These are phyloP conservation scores for Rhododendron henanense DNA, from an alignment of 148 eudicot genomes.

Conservation along the genomic window DNA sequence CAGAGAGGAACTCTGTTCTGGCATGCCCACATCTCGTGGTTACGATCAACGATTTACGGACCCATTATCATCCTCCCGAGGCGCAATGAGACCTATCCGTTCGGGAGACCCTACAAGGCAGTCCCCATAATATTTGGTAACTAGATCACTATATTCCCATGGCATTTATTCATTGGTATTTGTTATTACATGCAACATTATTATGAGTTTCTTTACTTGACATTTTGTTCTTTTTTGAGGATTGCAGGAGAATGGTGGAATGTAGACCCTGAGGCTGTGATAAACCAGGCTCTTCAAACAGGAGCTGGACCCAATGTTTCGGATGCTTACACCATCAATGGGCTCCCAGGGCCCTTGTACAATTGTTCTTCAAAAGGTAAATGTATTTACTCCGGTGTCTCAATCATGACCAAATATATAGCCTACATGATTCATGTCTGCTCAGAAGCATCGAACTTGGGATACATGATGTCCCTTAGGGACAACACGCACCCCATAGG, in stretches of 20 bases:
- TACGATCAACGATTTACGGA: conserved; percentile 8
- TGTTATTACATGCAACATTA: too few relatives aligned
- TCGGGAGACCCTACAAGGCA: conserved; percentile 5
- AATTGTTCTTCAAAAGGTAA: conserved; percentile 15
- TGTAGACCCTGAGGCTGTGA: conserved; percentile 16
- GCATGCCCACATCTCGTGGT: conserved; percentile 15
- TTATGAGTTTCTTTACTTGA: not conserved
- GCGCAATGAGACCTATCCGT: conserved; percentile 6
- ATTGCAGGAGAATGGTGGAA: conserved; percentile 18
- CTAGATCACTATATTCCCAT: not conserved
- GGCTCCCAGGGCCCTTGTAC: conserved; percentile 14
- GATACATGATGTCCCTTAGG: too few relatives aligned
- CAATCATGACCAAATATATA: too few relatives aligned
- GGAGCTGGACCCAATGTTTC: conserved; percentile 15
- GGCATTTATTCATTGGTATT: not conserved
- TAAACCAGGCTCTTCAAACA: conserved; percentile 14
- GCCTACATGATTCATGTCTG: too few relatives aligned
- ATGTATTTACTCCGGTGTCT: not conserved
- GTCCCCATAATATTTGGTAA: conserved; percentile 8
- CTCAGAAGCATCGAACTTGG: too few relatives aligned
- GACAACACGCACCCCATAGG: too few relatives aligned
- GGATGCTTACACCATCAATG: conserved; percentile 17
- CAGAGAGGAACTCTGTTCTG: conserved; percentile 13
- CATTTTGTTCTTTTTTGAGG: not conserved
- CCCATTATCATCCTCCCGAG: conserved; percentile 15